Evolutionary conservation across 257 asterid species (phyloP).

Genomic region (Nicotiana paniculata): DNA sequence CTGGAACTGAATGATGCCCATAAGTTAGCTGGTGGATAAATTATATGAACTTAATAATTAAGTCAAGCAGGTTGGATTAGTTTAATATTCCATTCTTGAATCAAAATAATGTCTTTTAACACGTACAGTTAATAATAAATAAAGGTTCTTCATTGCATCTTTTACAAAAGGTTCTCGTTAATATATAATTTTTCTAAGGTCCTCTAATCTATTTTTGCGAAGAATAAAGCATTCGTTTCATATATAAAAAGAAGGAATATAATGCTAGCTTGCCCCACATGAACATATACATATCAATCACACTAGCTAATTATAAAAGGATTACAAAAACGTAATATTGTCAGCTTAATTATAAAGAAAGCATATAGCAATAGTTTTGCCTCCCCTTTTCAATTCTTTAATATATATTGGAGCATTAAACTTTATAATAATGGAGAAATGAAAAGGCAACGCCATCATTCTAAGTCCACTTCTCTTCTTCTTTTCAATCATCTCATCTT

Average conservation of each 20-base stretch:
- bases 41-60: slow-evolving; percentile 4
- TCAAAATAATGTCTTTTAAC: not conserved
- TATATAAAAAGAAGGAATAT: not conserved
- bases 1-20: slow-evolving; percentile 4
- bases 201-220: not conserved
- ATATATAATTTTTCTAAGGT: not conserved
- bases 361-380: slow-evolving; percentile 35
- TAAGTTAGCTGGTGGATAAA: not conserved
- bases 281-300: slow-evolving; percentile 13
- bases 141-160: not conserved
- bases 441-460: slow-evolving; percentile 7
- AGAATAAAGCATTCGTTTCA: not conserved
- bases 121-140: not conserved
- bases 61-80: not conserved
- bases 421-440: slow-evolving; percentile 5
- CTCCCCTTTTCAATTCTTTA: slow-evolving; percentile 31
- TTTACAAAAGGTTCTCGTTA: not conserved
- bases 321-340: slow-evolving; percentile 15
- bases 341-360: slow-evolving; percentile 11
- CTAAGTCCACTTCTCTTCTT: not conserved
- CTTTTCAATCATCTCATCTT: not conserved
- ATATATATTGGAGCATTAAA: slow-evolving; percentile 7
- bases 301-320: slow-evolving; percentile 2
- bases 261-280: not conserved
- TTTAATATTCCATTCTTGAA: not conserved